Conservation (phyloP, 2,329 filamentous ascomycete genomes). For the Xylaria sp. region DNA sequence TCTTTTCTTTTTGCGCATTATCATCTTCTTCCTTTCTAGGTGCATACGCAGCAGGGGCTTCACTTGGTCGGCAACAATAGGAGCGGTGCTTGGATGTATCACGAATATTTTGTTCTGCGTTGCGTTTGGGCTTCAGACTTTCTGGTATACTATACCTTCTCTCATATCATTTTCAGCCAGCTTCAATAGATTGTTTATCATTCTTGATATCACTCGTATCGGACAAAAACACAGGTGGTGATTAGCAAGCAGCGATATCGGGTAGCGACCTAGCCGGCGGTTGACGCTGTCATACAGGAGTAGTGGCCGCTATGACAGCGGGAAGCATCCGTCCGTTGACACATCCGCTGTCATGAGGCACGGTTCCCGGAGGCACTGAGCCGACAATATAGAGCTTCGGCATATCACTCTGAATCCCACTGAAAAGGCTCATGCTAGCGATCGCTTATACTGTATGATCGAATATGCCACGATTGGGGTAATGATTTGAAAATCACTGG, state of each 20-base stretch:
- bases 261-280: slow-evolving; percentile 37
- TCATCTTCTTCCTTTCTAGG: slow-evolving; percentile 24
- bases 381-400: slow-evolving; percentile 23
- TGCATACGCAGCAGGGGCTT: slow-evolving; percentile 30
- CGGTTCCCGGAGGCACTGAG: slow-evolving; percentile 39
- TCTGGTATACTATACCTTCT: slow-evolving; percentile 3
- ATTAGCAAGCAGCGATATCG: slow-evolving; percentile 38
- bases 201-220: slow-evolving; percentile 15
- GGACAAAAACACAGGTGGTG: slow-evolving; percentile 33
- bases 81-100: slow-evolving; percentile 27
- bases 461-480: slow-evolving; percentile 9
- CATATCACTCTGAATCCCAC: background rate
- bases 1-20: slow-evolving; percentile 20
- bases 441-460: background rate
- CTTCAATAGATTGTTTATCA: slow-evolving; percentile 36
- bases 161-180: slow-evolving; percentile 14
- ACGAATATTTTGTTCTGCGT: slow-evolving; percentile 17
- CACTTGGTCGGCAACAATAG: slow-evolving; percentile 32
- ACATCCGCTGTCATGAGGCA: slow-evolving; percentile 44
- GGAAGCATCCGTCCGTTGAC: slow-evolving; percentile 43
- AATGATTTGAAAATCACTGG: slow-evolving; percentile 14
- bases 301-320: slow-evolving; percentile 42
- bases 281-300: slow-evolving; percentile 40
- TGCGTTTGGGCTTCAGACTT: slow-evolving; percentile 17
- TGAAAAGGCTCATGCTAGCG: slow-evolving; percentile 32